Evolutionary conservation across 2,329 filamentous ascomycete species (phyloP), one percentile per base, ranked within the genome.

Genomic region (Metarhizium brunneum): DNA sequence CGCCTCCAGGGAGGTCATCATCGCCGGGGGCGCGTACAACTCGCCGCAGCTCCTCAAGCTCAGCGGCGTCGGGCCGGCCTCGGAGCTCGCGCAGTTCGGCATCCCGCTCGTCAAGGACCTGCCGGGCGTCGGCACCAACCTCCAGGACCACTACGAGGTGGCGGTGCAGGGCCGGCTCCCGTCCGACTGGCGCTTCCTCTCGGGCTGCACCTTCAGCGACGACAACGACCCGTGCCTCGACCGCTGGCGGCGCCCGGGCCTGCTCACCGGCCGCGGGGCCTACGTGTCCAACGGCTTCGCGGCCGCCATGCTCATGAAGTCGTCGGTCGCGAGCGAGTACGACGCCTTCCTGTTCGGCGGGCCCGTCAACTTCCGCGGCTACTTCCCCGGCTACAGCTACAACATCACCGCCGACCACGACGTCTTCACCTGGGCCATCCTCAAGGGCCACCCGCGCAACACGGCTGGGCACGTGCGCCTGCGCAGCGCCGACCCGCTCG

Each of bases 371-470:
- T 68, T 70, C 25, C 57, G 59, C 0, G 69, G 68, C 10, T 67
- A 66, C 47, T 66, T 63, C 30, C 67, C 66, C 0, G 61, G 62
- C 0, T 69, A 66, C 49, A 52, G 53, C 51, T n/a, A 50, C 52
- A 58, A 61, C 52, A 50, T 55, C 49, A 56, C 57, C 13, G 55
- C 55, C 35, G 14, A 36, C 55, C 70, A 71, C 16, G 71, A 72
- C 53, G 68, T 74, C 62, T 69, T 64, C 62, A 68, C 65, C 51
- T 69, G 66, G 67, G 58, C 64, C 20, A 74, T 62, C 14, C 58
- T 88, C 57, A 85, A 86, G 67, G 76, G 79, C 2, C 84, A 86
- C 62, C 78, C 84, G 0, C 78, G 81, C 53, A 87, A 88, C 58
- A 71, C 64, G 1, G 79, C 78, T 6, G 87, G 87, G 8, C 79